Conservation (phyloP, 768 basidiomycete genomes). For the Suillus variegatus region DNA sequence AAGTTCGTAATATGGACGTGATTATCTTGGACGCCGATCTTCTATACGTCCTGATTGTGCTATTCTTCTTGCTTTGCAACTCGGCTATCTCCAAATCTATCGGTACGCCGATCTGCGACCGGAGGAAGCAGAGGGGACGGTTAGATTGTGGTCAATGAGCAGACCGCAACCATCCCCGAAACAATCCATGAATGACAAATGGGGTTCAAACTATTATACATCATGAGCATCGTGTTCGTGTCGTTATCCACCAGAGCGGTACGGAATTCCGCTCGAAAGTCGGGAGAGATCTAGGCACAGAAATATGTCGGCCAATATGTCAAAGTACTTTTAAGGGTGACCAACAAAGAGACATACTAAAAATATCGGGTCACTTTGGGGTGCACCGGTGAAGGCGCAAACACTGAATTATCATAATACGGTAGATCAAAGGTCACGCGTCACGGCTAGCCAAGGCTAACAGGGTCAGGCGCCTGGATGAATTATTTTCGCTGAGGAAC, state of each 20-base stretch:
- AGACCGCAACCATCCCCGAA: not conserved
- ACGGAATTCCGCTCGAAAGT: not conserved
- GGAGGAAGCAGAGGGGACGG: not conserved
- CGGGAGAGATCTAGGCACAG: not conserved
- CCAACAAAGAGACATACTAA: not conserved
- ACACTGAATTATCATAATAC: not conserved
- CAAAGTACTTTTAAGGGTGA: not conserved
- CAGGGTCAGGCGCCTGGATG: not conserved
- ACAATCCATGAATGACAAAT: not conserved
- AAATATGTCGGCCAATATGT: not conserved
- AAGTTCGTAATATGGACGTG: not conserved
- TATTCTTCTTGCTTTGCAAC: not conserved
- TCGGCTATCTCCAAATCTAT: not conserved
- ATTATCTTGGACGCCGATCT: not conserved
- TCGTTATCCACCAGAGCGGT: not conserved
- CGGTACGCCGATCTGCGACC: not conserved
- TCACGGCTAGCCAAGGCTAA: not conserved
- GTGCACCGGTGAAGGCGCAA: not conserved
- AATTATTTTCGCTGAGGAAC: not conserved
- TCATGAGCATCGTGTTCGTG: not conserved
- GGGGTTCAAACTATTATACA: not conserved
- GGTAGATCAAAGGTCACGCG: not conserved
- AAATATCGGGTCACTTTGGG: not conserved
- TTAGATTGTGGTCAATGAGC: not conserved
- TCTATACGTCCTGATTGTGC: not conserved